These are phyloP conservation scores for Aspergillus floridensis DNA, from an alignment of 2,329 filamentous ascomycete genomes.

Conservation along the genomic window DNA sequence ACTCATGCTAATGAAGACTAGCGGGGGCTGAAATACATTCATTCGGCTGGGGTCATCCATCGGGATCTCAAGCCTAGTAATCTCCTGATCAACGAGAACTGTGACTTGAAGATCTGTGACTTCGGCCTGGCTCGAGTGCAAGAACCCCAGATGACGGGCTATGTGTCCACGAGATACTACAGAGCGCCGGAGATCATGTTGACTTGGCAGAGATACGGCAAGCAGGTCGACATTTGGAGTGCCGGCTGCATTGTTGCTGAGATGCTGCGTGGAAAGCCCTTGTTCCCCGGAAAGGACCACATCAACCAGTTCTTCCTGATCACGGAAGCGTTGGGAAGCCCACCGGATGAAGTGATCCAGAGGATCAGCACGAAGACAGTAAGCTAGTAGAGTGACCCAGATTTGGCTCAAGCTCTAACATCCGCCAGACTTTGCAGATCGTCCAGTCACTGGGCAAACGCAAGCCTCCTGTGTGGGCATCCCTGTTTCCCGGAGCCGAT, in stretches of 20 bases:
- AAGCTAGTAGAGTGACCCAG: constrained; percentile 22
- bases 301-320: constrained; percentile 99
- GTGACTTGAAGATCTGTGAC: constrained; percentile 98
- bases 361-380: constrained; percentile 98
- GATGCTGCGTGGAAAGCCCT: constrained; percentile 96
- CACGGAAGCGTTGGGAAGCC: constrained; percentile 90
- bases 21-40: constrained; percentile 98
- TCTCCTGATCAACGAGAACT: constrained; percentile 98
- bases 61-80: constrained; percentile 98
- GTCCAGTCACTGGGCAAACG: constrained; percentile 94
- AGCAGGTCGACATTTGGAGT: constrained; percentile 99
- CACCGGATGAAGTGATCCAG: constrained; percentile 95
- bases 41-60: constrained; percentile 96
- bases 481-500: constrained; percentile 95
- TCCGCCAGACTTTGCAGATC: constrained; percentile 77
- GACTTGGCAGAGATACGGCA: constrained; percentile 99
- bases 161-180: constrained; percentile 98
- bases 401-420: neutral
- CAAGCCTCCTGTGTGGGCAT: constrained; percentile 75
- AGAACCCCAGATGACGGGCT: constrained; percentile 98
- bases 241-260: constrained; percentile 99
- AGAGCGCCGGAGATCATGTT: constrained; percentile 99
- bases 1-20: constrained; percentile 38
- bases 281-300: constrained; percentile 98
- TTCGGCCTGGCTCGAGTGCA: constrained; percentile 96